Evolutionary conservation across 176 grass and related monocot genomes (phyloP), one percentile per base, ranked within the genome.

Genomic region (Zoysia pacifica): DNA sequence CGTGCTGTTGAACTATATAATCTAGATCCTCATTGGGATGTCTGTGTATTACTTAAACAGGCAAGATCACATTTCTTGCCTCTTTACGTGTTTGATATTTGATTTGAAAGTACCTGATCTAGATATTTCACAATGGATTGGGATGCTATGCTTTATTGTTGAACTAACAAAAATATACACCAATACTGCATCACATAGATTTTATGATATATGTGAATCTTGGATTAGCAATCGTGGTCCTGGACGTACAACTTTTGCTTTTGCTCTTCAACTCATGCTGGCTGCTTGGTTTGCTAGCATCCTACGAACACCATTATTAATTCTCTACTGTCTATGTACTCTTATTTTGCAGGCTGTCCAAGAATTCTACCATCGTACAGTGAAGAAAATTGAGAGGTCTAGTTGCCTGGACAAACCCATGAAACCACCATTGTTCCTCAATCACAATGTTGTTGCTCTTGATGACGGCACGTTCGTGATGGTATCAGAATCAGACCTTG

Each of bases 391-490:
- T 19, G 67, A 12, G 74, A 83, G 28, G 3, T 41, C 54, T 16
- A 79, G 51, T 84, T 63, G 40, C 65, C 9, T 70, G 0, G 61
- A 84, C 43, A 89, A 72, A 51, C 74, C 85, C 40, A 47, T 65
- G 16, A 97, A 87, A 45, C 59, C 85, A 79, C 77, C 81, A 0
- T 28, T 86, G 35, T 75, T 89, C 18, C 75, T 86, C 2, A 52
- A 84, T 53, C 76, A 54, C 38, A 93, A 87, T 6, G 68, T 95
- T 11, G 71, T 91, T 42, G 80, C 86, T 61, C 89, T 99, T 9
- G 88, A 99, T 39, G 92, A 99, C 35, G 84, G 71, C 75, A 82
- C 96, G 50, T 99, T 89, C 9, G 88, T 89, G 45, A 78, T 98
- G 78, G 85, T 55, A 53, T 93, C 92, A 48, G 66, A 89, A 85